Percentiles rank a stretch among this genome's conserved stretches.
phyloP scores from a whole-genome alignment of 75 land plant species.

The Isoetes taiwanensis region DNA sequence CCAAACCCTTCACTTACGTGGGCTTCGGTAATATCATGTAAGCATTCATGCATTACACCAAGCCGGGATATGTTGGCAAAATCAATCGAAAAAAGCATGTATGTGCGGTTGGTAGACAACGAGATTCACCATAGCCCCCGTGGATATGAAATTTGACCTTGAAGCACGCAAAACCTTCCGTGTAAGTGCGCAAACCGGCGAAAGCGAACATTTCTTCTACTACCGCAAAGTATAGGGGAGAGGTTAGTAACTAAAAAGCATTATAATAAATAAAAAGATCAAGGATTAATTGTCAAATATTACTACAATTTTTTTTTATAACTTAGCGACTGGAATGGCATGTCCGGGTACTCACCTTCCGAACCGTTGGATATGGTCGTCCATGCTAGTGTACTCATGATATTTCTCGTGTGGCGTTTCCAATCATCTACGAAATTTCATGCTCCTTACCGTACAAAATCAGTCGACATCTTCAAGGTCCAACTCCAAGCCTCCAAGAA shows the following conservation, averaged over 20 bases:
- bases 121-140: constrained; percentile 31
- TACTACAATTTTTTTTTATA: too few species aligned
- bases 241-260: too few species aligned
- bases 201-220: too few species aligned
- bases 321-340: too few species aligned
- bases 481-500: constrained; percentile 30
- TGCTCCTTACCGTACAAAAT: constrained; percentile 36
- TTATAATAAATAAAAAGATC: constrained; percentile 82
- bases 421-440: constrained; percentile 38
- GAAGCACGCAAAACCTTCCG: constrained; percentile 70
- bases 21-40: constrained; percentile 34
- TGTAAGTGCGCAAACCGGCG: constrained; percentile 74
- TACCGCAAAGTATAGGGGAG: too few species aligned
- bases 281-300: too few species aligned
- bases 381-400: constrained; percentile 36
- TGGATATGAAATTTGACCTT: constrained; percentile 62
- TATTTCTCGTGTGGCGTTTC: constrained; percentile 58
- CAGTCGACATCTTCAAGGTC: constrained; percentile 39
- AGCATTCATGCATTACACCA: constrained; percentile 28
- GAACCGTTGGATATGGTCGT: constrained; percentile 39
- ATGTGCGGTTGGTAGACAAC: constrained; percentile 73
- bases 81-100: constrained; percentile 83
- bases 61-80: constrained; percentile 58
- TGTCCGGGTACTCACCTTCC: too few species aligned
- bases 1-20: constrained; percentile 50